A percentile compares a stretch with the other conserved stretches of the same genome.
Evolutionary conservation across 805 yeast species (phyloP).

Genomic region (Nakazawaea ernobii): DNA sequence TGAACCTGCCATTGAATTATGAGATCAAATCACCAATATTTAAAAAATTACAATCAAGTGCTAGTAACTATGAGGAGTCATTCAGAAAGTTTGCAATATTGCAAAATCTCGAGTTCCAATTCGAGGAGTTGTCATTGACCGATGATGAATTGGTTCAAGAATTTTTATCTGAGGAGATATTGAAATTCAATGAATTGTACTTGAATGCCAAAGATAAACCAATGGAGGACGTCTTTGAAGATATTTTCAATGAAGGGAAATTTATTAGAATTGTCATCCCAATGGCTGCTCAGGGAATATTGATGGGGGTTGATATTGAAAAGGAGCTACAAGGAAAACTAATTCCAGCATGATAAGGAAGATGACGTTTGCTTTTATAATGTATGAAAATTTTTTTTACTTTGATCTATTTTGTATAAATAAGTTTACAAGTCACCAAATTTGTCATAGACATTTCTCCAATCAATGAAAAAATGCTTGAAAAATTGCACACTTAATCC

Average conservation of each 20-base stretch:
- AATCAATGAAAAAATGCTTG: slow-evolving; percentile 58
- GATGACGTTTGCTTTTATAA: too few relatives aligned
- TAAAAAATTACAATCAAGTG: slow-evolving; percentile 15
- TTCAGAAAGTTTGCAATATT: slow-evolving; percentile 27
- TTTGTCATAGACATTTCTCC: slow-evolving; percentile 54
- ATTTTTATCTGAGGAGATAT: slow-evolving; percentile 23
- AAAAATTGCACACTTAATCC: slow-evolving; percentile 71
- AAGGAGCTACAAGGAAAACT: not conserved
- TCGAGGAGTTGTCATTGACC: slow-evolving; percentile 19
- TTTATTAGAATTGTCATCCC: slow-evolving; percentile 27
- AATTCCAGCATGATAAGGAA: too few relatives aligned
- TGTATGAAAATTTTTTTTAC: too few relatives aligned
- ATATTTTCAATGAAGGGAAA: slow-evolving; percentile 19
- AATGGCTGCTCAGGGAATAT: slow-evolving; percentile 27
- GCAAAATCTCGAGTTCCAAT: slow-evolving; percentile 29
- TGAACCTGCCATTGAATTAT: slow-evolving; percentile 24
- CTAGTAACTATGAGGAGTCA: slow-evolving; percentile 18
- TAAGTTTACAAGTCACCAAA: slow-evolving; percentile 24
- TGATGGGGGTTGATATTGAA: slow-evolving; percentile 14
- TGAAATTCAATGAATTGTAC: slow-evolving; percentile 19
- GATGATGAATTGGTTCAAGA: slow-evolving; percentile 19
- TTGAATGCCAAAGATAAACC: slow-evolving; percentile 4
- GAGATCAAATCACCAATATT: slow-evolving; percentile 27
- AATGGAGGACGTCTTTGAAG: slow-evolving; percentile 14
- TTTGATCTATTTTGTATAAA: too few relatives aligned